Evolutionary conservation across 208 protist species (phyloP).

Genomic region (Leptomonas seymouri): DNA sequence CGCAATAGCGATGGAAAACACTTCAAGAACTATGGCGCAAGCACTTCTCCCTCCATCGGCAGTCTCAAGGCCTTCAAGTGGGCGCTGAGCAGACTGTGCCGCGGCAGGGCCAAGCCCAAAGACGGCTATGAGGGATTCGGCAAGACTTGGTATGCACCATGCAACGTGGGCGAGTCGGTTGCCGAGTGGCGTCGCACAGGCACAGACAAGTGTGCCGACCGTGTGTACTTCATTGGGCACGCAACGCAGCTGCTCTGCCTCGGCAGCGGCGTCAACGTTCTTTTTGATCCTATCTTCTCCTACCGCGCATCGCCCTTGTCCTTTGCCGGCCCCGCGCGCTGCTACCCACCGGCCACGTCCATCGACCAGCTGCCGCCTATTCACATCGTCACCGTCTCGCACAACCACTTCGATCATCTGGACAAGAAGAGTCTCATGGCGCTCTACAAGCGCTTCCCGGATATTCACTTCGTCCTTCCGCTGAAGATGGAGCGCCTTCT

Average conservation of each 20-base stretch:
- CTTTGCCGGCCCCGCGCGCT: slow-evolving; percentile 52
- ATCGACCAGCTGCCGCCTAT: slow-evolving; percentile 64
- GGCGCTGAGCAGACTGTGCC: slow-evolving; percentile 13
- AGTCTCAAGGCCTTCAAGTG: slow-evolving; percentile 14
- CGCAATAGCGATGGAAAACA: slow-evolving; percentile 40
- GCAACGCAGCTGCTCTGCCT: slow-evolving; percentile 77
- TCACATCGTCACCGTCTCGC: slow-evolving; percentile 78
- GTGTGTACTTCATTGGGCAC: slow-evolving; percentile 84
- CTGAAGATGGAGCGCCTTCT: slow-evolving; percentile 54
- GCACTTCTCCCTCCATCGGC: background rate
- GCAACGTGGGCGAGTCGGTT: slow-evolving; percentile 39
- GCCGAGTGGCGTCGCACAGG: slow-evolving; percentile 25
- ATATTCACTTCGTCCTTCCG: slow-evolving; percentile 60
- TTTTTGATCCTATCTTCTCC: slow-evolving; percentile 88
- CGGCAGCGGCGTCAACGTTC: slow-evolving; percentile 54
- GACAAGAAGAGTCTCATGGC: slow-evolving; percentile 42
- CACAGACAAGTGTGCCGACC: slow-evolving; percentile 23
- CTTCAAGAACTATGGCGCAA: slow-evolving; percentile 60
- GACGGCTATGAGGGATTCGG: slow-evolving; percentile 54
- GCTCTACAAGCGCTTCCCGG: slow-evolving; percentile 43
- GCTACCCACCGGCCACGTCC: slow-evolving; percentile 38
- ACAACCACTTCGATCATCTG: slow-evolving; percentile 93
- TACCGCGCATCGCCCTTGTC: slow-evolving; percentile 61
- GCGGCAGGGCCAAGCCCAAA: slow-evolving; percentile 28
- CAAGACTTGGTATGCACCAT: slow-evolving; percentile 39